A percentile compares a stretch with the other conserved stretches of the same genome.
These are phyloP conservation scores for Ogataea kodamae DNA, from an alignment of 805 yeast species.

Conservation along the genomic window DNA sequence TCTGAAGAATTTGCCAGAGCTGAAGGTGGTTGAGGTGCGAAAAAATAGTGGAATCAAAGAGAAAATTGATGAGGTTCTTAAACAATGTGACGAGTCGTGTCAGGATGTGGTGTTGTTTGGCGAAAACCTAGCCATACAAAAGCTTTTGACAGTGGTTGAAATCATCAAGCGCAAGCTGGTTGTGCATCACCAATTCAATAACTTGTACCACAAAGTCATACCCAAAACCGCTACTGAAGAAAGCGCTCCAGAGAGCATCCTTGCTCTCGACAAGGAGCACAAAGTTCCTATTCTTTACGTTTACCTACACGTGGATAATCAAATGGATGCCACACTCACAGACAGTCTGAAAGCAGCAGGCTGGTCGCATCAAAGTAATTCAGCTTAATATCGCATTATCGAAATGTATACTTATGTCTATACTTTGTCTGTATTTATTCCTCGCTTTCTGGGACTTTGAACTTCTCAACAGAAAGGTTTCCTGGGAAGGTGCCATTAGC, in stretches of 20 bases:
- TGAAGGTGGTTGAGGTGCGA: slow-evolving; percentile 20
- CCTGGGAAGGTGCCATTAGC: slow-evolving; percentile 41
- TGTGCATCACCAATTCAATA: slow-evolving; percentile 24
- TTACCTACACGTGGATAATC: slow-evolving; percentile 18
- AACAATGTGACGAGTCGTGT: slow-evolving; percentile 2
- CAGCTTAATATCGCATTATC: slow-evolving; percentile 9
- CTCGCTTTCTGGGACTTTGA: slow-evolving; percentile 10
- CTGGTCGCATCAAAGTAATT: slow-evolving; percentile 8
- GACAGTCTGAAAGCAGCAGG: slow-evolving; percentile 2
- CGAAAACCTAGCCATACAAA: slow-evolving; percentile 25
- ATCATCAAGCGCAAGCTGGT: slow-evolving; percentile 28
- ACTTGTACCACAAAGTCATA: slow-evolving; percentile 18
- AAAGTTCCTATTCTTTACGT: slow-evolving; percentile 26
- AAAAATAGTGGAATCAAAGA: slow-evolving; percentile 26
- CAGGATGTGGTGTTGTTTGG: slow-evolving; percentile 20
- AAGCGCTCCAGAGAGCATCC: slow-evolving; percentile 1
- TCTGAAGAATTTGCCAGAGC: slow-evolving; percentile 2
- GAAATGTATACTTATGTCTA: slow-evolving; percentile 12
- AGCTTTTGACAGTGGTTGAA: slow-evolving; percentile 29
- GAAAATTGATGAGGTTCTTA: slow-evolving; percentile 18
- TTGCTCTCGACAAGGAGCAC: slow-evolving; percentile 13
- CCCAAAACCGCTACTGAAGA: slow-evolving; percentile 4
- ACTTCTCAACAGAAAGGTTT: slow-evolving; percentile 34
- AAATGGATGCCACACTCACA: not conserved
- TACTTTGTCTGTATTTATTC: slow-evolving; percentile 6